Percentiles rank a stretch among this genome's conserved stretches.
These are phyloP conservation scores for Suhomyces vadensis DNA, from an alignment of 805 yeast genomes.

Conservation along the genomic window DNA sequence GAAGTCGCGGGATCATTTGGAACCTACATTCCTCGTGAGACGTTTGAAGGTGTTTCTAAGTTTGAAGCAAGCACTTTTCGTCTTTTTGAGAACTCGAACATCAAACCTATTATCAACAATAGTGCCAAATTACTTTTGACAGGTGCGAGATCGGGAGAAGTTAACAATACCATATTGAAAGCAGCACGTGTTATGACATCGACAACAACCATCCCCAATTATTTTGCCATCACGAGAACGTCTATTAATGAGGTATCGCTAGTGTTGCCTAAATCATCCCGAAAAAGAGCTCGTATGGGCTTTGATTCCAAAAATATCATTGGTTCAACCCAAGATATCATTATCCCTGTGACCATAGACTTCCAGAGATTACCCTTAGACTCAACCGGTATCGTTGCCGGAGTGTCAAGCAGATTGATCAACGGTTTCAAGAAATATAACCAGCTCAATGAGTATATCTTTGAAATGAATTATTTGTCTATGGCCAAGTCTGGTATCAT, in stretches of 20 bases:
- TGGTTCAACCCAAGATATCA: conserved; percentile 58
- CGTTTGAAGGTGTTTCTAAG: conserved; percentile 1
- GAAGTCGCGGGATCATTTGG: not conserved
- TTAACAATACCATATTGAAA: conserved; percentile 40
- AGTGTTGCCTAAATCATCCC: conserved; percentile 44
- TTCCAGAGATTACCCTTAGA: conserved; percentile 55
- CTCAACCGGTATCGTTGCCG: conserved; percentile 66
- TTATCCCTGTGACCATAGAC: conserved; percentile 59
- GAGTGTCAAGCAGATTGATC: conserved; percentile 54
- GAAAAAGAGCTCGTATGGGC: conserved; percentile 37
- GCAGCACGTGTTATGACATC: conserved; percentile 41
- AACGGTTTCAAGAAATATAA: conserved; percentile 26
- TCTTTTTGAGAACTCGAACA: conserved; percentile 35
- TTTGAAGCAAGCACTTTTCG: conserved; percentile 39
- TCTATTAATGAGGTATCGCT: conserved; percentile 52
- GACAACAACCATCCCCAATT: conserved; percentile 33
- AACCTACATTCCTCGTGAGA: not conserved
- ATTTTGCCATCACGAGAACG: conserved; percentile 55
- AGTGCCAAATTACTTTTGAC: conserved; percentile 49
- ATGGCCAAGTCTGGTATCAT: conserved; percentile 62
- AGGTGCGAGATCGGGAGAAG: conserved; percentile 58
- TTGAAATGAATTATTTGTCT: conserved; percentile 59
- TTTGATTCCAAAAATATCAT: conserved; percentile 44
- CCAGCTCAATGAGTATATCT: conserved; percentile 19
- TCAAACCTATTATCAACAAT: conserved; percentile 47